Base-by-base conservation (phyloP, 371 early-diverging fungal genomes). In the Basidiobolus meristosporus region DNA sequence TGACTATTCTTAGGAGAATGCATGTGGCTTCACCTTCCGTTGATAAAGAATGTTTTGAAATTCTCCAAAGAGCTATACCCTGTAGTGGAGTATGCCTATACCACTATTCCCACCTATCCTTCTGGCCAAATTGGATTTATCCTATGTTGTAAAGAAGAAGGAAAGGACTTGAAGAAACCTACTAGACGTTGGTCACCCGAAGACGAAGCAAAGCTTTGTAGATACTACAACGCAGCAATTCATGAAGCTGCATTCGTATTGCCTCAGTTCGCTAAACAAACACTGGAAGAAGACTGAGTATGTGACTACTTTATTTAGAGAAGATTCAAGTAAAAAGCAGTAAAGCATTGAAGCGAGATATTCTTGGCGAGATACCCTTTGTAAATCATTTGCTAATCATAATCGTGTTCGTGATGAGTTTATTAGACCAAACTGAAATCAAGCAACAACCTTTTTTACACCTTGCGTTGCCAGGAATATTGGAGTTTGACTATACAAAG, bases 41-140 rank as follows among this genome's bases (percentile, higher is more conserved):
- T 92, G 28, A 92, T 96, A 73, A 76, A 75, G 62, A 66, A 73
- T 51, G 89, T 90, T 32, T 64, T 82, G 53, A 62, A 70, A 15
- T 74, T 77, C 53, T 71, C 75, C 43, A 76, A 73, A 52, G 57
- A 63, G 31, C 57, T 92, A 40, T 96, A 79, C 68, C 84, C 90
- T 15, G 67, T 69, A 14, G 90, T 83, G 39, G 82, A 77, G 49
- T 96, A 96, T 51, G 93, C 90, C 22, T 89, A 79, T 62, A 77
- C 82, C 34, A 76, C 80, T 36, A 83, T 96, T 46, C 97, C 97
- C 43, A 92, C 95, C 36, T 96, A 96, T 58, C 95, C 97, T 34
- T 77, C 79, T 50, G 97, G 97, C 28, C 87, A 90, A 60, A 96
- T 96, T 54, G 97, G 97, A 45, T 85, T 85, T 53, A 72, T 93